phyloP scores from a whole-genome alignment of 768 basidiomycete species.

The Tulasnella calospora region DNA sequence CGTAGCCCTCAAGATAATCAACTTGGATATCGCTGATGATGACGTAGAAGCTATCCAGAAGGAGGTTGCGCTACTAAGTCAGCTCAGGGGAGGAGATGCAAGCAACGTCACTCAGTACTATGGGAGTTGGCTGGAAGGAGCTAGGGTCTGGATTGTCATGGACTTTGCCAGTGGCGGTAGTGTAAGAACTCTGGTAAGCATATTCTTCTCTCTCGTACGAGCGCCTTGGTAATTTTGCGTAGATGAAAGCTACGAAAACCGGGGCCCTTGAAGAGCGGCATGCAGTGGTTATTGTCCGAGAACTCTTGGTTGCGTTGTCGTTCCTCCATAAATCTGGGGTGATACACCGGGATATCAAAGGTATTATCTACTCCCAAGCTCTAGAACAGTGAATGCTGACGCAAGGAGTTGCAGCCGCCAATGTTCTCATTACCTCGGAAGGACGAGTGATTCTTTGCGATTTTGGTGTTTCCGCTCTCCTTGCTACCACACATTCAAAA shows the following conservation, averaged over 20 bases:
- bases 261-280: slow-evolving; percentile 84
- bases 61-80: slow-evolving; percentile 87
- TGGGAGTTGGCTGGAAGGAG: slow-evolving; percentile 92
- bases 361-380: slow-evolving; percentile 32
- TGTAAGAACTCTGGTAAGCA: slow-evolving; percentile 65
- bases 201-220: neutral
- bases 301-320: slow-evolving; percentile 77
- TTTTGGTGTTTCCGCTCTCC: slow-evolving; percentile 94
- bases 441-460: slow-evolving; percentile 96
- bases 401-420: slow-evolving; percentile 56
- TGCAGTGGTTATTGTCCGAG: slow-evolving; percentile 78
- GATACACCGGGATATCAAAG: slow-evolving; percentile 95
- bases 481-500: slow-evolving; percentile 79
- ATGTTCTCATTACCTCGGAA: slow-evolving; percentile 80
- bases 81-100: slow-evolving; percentile 75
- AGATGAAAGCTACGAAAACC: slow-evolving; percentile 78
- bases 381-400: neutral
- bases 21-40: slow-evolving; percentile 93
- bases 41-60: slow-evolving; percentile 95
- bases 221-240: slow-evolving; percentile 12
- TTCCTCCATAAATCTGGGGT: slow-evolving; percentile 92
- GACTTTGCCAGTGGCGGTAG: slow-evolving; percentile 95
- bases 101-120: slow-evolving; percentile 90
- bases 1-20: slow-evolving; percentile 97
- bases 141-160: slow-evolving; percentile 99